Base-by-base conservation (phyloP, 371 early-diverging fungal genomes). In the Blakeslea trispora region DNA sequence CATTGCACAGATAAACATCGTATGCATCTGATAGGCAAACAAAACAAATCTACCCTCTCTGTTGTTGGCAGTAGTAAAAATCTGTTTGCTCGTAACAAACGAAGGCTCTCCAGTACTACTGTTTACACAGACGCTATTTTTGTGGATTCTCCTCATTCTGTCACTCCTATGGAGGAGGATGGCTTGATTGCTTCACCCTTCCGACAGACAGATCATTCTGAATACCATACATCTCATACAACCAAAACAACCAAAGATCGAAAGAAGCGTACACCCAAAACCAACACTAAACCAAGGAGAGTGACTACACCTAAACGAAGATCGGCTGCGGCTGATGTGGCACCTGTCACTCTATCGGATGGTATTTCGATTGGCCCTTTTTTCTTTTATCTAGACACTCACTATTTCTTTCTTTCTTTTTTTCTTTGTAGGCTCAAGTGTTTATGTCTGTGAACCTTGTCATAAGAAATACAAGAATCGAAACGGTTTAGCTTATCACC, bases 401-500 rank as follows among this genome's bases (percentile, higher is more conserved):
- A n/a, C n/a, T n/a, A n/a, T n/a, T n/a, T n/a, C n/a, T n/a, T n/a
- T n/a, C n/a, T n/a, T n/a, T n/a, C n/a, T n/a, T 28, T 15, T 23
- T 49, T 32, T 47, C 37, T 45, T 21, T n/a, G 31, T 60, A 49
- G 52, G 45, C 8, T 51, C 64, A 0, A 50, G 51, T 23, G 48
- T 50, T n/a, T 71, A 66, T 55, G 65, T 70, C 14, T 81, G 81
- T 53, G 69, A 75, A 35, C 72, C 72, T 42, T 81, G 81, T 32
- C 56, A 68, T 45, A 78, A 75, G 55, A 66, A 69, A n/a, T 79
- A 75, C 45, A 70, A 77, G 19, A 77, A 72, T 52, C 65, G 71
- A 11, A 70, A 61, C 46, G 76, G 76, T 0, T 60, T 81, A 4
- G 59, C 71, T 1, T 66, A 72, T 47, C 81, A 81, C 53, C 48